These are phyloP conservation scores for Holtermannia corniformis DNA, from an alignment of 768 basidiomycete genomes.

Conservation along the genomic window DNA sequence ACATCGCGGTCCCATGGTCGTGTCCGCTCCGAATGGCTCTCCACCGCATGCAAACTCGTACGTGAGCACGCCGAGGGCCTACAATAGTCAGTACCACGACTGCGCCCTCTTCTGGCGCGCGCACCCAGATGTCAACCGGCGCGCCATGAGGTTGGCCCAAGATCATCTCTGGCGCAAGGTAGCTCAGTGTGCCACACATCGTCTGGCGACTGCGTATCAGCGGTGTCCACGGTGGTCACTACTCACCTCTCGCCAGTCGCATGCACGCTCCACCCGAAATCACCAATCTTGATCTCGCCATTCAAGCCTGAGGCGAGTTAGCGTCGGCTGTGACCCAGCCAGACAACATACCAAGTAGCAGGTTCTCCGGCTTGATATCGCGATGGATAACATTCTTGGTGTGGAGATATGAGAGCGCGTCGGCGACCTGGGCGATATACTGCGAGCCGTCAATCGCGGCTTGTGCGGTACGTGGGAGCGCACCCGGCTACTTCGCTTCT, in stretches of 20 bases:
- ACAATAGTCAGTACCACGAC: background rate
- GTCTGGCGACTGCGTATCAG: slow-evolving; percentile 54
- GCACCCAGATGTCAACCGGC: slow-evolving; percentile 78
- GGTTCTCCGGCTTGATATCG: slow-evolving; percentile 97
- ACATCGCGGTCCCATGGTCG: slow-evolving; percentile 17
- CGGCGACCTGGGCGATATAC: slow-evolving; percentile 96
- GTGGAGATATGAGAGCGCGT: slow-evolving; percentile 84
- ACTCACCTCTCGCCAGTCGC: slow-evolving; percentile 26
- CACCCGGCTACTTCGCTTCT: slow-evolving; percentile 63
- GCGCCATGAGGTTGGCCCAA: slow-evolving; percentile 80
- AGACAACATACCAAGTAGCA: slow-evolving; percentile 72
- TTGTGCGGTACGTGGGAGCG: slow-evolving; percentile 7
- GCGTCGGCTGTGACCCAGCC: background rate
- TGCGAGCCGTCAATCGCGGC: slow-evolving; percentile 36
- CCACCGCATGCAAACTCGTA: slow-evolving; percentile 87
- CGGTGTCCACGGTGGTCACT: background rate
- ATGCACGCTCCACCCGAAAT: slow-evolving; percentile 82
- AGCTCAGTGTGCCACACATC: slow-evolving; percentile 89
- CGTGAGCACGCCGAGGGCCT: slow-evolving; percentile 81
- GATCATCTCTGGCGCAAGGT: slow-evolving; percentile 97
- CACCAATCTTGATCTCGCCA: slow-evolving; percentile 94
- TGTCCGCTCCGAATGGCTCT: slow-evolving; percentile 63
- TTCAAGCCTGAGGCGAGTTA: slow-evolving; percentile 47
- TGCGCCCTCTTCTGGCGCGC: background rate
- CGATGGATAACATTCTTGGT: slow-evolving; percentile 94